A percentile compares a stretch with the other conserved stretches of the same genome.
These are phyloP conservation scores for Ophiocordyceps camponoti-floridani DNA, from an alignment of 2,329 filamentous ascomycete species.

Conservation along the genomic window DNA sequence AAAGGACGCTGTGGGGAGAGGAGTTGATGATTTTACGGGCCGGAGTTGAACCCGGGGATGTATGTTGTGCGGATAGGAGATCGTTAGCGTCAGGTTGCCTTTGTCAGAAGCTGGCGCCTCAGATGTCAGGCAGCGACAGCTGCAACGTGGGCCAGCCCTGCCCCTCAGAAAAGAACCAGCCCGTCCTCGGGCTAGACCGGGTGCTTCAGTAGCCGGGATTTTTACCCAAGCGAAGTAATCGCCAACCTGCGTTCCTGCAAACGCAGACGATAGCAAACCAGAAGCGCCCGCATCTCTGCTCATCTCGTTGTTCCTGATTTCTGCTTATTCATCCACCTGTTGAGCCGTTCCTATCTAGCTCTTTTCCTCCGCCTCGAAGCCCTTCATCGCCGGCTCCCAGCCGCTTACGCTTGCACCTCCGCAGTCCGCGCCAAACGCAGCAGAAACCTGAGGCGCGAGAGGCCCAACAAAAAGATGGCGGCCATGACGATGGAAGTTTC, in stretches of 20 bases:
- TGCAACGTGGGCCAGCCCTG: not conserved
- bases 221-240: not conserved
- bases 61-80: not conserved
- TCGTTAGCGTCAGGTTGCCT: not conserved
- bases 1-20: no score
- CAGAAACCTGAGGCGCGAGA: not conserved
- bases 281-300: not conserved
- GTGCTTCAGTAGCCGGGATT: not conserved
- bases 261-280: no score
- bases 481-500: slow-evolving; percentile 13
- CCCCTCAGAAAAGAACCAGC: not conserved
- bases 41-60: no score
- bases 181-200: not conserved
- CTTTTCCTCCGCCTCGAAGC: not conserved
- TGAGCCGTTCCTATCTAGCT: not conserved
- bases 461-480: slow-evolving; percentile 16
- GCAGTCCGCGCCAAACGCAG: not conserved
- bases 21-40: no score
- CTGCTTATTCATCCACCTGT: no score
- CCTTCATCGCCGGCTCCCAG: not conserved
- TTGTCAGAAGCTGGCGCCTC: not conserved
- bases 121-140: not conserved
- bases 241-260: not conserved
- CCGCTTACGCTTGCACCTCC: not conserved
- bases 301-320: not conserved